Evolutionary conservation across 2,329 filamentous ascomycete genomes (phyloP), one percentile per base, ranked within the genome.

Genomic region (Nakataea oryzae): DNA sequence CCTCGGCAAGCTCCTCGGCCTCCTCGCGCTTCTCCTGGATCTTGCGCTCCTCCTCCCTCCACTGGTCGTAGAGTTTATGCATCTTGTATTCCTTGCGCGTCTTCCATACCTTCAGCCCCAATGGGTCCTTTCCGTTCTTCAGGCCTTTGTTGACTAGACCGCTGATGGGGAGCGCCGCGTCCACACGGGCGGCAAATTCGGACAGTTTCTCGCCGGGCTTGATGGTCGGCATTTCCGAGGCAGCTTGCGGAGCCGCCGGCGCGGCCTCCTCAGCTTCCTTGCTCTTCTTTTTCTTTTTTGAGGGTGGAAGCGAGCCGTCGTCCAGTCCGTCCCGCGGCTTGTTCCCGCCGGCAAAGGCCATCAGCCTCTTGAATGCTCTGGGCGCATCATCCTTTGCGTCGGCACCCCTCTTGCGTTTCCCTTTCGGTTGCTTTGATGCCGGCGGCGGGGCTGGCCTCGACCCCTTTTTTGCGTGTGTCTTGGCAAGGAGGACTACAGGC

Each of bases 81-180:
- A 97, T 87, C 66, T 88, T 87, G 72, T 86, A 89, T 76, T 97
- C 93, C 70, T 93, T 95, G 73, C 87, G 88, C 7, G 93, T 97
- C 60, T 85, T 81, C 65, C 84, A 82, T 24, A 86, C 81, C 70
- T 91, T 89, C 11, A 88, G 70, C 0, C 89, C 85, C 41, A 83
- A 74, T 8, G 86, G 81, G 64, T 88, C 86, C 66, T 84, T 87
- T 61, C 84, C 86, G 54, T 80, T 77, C 66, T 81, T 85, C 11
- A 80, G 74, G 0, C 79, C 81, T 69, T 87, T 88, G 66, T 80
- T 85, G 62, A 85, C 79, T 11, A 97, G 79, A 0, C 87, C 87
- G 9, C 85, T 78, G 0, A 99, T 76, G 0, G 93, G 93, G 8
- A 97, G 79, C 0, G 90, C 86, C 59, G 90, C 89, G 71, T 97